phyloP scores from a whole-genome alignment of 192 early-diverging fungal genomes.

The Funneliformis mosseae region DNA sequence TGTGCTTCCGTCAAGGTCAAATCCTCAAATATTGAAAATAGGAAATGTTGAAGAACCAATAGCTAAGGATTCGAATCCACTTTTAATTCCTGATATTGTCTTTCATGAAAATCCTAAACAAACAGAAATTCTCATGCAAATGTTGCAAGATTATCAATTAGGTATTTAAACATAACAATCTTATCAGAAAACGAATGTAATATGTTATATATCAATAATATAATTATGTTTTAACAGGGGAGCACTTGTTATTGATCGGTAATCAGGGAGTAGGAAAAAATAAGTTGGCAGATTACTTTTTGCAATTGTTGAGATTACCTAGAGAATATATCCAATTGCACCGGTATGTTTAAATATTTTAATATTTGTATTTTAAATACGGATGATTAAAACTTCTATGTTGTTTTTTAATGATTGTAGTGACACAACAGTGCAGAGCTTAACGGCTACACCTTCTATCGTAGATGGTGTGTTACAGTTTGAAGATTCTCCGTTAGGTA shows the following conservation, averaged over 20 bases:
- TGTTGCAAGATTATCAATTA: constrained; percentile 76
- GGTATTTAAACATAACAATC: constrained; percentile 31
- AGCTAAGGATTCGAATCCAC: constrained; percentile 55
- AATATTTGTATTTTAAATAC: neutral
- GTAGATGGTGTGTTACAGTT: constrained; percentile 68
- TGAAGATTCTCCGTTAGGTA: constrained; percentile 72
- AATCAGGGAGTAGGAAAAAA: constrained; percentile 79
- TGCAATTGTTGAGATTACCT: constrained; percentile 68
- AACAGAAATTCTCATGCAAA: constrained; percentile 68
- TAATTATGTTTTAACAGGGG: constrained; percentile 45
- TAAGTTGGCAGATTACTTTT: constrained; percentile 68
- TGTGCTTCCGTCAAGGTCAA: constrained; percentile 50
- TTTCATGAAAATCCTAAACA: constrained; percentile 81
- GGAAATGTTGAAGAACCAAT: constrained; percentile 55
- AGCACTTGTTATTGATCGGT: constrained; percentile 80
- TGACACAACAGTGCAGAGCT: constrained; percentile 77
- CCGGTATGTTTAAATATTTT: constrained; percentile 28
- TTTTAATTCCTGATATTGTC: constrained; percentile 65
- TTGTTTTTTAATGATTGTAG: constrained; percentile 30
- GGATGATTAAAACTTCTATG: too few relatives aligned
- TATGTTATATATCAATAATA: neutral
- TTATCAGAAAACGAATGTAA: too few relatives aligned
- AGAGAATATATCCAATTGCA: constrained; percentile 82
- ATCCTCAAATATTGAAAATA: constrained; percentile 55
- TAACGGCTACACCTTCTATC: constrained; percentile 74